Evolutionary conservation across 306 rosid genomes (phyloP).

Genomic region (Hippophae gyantsensis): DNA sequence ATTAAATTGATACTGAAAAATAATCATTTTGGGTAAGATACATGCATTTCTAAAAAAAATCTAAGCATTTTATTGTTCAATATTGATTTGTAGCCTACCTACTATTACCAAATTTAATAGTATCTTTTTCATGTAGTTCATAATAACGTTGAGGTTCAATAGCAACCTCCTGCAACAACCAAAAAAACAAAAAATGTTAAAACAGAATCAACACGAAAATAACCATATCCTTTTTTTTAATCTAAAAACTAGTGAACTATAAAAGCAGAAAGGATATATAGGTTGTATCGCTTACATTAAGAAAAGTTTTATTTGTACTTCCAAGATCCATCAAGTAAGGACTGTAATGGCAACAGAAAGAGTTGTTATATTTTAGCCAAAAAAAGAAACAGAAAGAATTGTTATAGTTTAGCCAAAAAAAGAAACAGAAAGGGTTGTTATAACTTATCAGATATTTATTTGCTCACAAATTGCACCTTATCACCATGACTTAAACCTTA

Average conservation of each 20-base stretch:
- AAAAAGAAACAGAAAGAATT: no score
- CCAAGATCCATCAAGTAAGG: slow-evolving; percentile 98
- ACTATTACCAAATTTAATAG: slow-evolving; percentile 87
- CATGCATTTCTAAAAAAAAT: neutral
- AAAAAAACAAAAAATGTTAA: slow-evolving; percentile 5
- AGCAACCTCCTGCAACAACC: slow-evolving; percentile 62
- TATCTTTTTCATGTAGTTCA: slow-evolving; percentile 82
- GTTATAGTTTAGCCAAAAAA: no score
- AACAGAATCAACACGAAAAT: slow-evolving; percentile 5
- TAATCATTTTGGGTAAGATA: no score
- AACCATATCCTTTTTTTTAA: slow-evolving; percentile 3
- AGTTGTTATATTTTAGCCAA: no score
- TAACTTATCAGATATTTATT: slow-evolving; percentile 11
- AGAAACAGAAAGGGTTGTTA: slow-evolving; percentile 16
- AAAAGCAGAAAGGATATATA: slow-evolving; percentile 3
- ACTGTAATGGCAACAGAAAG: slow-evolving; percentile 22
- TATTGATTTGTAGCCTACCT: slow-evolving; percentile 44
- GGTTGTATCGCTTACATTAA: slow-evolving; percentile 54
- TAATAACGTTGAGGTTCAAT: slow-evolving; percentile 91
- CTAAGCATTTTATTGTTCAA: slow-evolving; percentile 11
- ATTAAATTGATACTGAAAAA: no score
- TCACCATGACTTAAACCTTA: slow-evolving; percentile 19
- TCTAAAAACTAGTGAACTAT: slow-evolving; percentile 9
- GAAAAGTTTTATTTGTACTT: slow-evolving; percentile 93
- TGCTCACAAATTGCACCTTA: neutral